These are phyloP conservation scores for Rhodotorula sp. DNA, from an alignment of 1,284 basidiomycete species.

Conservation along the genomic window DNA sequence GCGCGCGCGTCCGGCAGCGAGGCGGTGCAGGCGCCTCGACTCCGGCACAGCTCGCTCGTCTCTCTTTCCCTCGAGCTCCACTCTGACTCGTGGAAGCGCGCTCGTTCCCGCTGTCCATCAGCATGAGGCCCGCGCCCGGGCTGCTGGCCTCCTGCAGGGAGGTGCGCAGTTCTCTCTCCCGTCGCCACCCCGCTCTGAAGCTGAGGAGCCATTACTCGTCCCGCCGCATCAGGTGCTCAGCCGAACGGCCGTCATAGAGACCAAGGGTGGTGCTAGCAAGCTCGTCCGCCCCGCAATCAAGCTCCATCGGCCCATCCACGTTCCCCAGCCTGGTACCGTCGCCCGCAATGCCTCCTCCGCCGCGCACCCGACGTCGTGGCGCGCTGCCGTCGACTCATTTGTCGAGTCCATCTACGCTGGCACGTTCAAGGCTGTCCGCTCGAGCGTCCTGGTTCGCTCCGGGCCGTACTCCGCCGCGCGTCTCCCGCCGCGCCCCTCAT, in stretches of 20 bases:
- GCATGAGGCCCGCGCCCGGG: constrained; percentile 12
- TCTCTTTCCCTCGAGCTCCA: no score
- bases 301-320: constrained; percentile 7
- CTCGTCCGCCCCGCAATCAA: constrained; percentile 11
- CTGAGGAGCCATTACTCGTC: neutral
- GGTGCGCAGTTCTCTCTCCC: constrained; percentile 5
- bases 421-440: constrained; percentile 29
- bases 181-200: neutral
- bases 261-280: constrained; percentile 22
- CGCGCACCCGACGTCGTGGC: constrained; percentile 4
- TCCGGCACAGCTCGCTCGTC: neutral
- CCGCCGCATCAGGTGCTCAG: constrained; percentile 8
- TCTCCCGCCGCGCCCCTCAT: neutral
- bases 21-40: neutral
- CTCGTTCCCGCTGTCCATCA: no score
- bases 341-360: constrained; percentile 2
- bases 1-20: neutral
- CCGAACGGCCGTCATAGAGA: constrained; percentile 3
- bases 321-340: no score
- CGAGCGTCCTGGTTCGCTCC: constrained; percentile 1
- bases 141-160: constrained; percentile 15
- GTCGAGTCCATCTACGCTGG: constrained; percentile 19
- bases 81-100: neutral
- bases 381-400: constrained; percentile 4
- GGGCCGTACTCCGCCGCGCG: constrained; percentile 25